Conservation (phyloP, 2,329 filamentous ascomycete genomes). For the Colletotrichum gloeosporioides region DNA sequence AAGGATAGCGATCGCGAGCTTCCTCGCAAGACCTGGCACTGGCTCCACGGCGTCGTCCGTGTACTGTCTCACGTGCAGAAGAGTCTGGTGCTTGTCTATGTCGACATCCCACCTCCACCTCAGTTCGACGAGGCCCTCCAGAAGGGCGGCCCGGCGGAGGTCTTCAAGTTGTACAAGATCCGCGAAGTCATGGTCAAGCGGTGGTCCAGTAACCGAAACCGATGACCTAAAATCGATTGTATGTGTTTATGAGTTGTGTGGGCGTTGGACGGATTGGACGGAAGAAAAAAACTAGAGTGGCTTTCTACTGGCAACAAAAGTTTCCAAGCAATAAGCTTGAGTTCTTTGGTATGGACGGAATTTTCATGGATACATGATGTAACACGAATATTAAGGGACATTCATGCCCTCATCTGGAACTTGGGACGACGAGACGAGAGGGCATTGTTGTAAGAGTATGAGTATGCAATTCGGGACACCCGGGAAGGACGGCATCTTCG, state of each 20-base stretch:
- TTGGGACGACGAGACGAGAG: not conserved
- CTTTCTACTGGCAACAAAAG: not conserved
- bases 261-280: not conserved
- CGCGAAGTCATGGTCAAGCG: conserved; percentile 82
- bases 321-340: not conserved
- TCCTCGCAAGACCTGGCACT: conserved; percentile 70
- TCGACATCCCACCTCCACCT: conserved; percentile 81
- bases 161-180: conserved; percentile 75
- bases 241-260: not conserved
- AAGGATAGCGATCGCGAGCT: conserved; percentile 56
- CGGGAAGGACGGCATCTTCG: not conserved
- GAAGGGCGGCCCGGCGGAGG: conserved; percentile 60
- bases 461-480: not conserved
- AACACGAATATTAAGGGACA: not conserved
- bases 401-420: not conserved
- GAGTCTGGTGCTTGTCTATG: conserved; percentile 86
- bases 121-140: conserved; percentile 47
- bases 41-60: conserved; percentile 88
- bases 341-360: not conserved
- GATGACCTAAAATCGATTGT: conserved; percentile 27
- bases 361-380: not conserved
- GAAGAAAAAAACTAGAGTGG: not conserved
- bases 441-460: conserved; percentile 13
- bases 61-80: conserved; percentile 91
- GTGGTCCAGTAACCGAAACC: conserved; percentile 83